Conservation (phyloP, 129 eudicot genomes). For the Gnaphalium uliginosum region DNA sequence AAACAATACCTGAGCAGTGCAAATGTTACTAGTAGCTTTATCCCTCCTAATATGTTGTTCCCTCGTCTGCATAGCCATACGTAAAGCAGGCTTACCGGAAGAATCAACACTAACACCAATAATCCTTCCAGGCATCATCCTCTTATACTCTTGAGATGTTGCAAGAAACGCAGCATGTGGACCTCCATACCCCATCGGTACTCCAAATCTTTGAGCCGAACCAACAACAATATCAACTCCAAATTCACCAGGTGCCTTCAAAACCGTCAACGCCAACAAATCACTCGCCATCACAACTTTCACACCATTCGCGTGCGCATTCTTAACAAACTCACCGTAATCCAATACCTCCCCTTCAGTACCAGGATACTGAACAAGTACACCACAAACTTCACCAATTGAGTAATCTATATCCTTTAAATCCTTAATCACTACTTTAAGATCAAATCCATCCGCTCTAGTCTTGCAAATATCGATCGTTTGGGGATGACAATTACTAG, state of each 20-base stretch:
- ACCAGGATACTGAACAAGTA: slow-evolving; percentile 90
- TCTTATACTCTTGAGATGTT: slow-evolving; percentile 90
- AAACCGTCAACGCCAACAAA: slow-evolving; percentile 82
- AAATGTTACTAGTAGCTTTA: slow-evolving; percentile 94
- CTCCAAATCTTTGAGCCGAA: slow-evolving; percentile 97
- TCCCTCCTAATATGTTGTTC: slow-evolving; percentile 97
- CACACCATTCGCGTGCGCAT: slow-evolving; percentile 82
- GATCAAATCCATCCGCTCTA: slow-evolving; percentile 80
- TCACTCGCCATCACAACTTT: slow-evolving; percentile 97
- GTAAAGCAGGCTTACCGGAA: slow-evolving; percentile 81
- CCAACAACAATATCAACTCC: slow-evolving; percentile 95
- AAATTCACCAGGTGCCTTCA: slow-evolving; percentile 95
- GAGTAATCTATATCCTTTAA: slow-evolving; percentile 73
- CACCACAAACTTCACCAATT: slow-evolving; percentile 91
- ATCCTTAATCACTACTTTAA: slow-evolving; percentile 64
- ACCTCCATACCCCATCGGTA: slow-evolving; percentile 99
- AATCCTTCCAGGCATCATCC: slow-evolving; percentile 98
- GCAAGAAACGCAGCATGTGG: slow-evolving; percentile 98
- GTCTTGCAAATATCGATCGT: slow-evolving; percentile 84
- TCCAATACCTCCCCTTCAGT: slow-evolving; percentile 92
- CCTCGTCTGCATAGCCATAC: slow-evolving; percentile 99
- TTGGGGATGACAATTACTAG: slow-evolving; percentile 90
- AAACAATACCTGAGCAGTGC: slow-evolving; percentile 86
- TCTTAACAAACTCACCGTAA: slow-evolving; percentile 81
- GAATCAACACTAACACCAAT: slow-evolving; percentile 95